Evolutionary conservation across 805 yeast species (phyloP).

Genomic region (Vanderwaltozyma tropicalis): DNA sequence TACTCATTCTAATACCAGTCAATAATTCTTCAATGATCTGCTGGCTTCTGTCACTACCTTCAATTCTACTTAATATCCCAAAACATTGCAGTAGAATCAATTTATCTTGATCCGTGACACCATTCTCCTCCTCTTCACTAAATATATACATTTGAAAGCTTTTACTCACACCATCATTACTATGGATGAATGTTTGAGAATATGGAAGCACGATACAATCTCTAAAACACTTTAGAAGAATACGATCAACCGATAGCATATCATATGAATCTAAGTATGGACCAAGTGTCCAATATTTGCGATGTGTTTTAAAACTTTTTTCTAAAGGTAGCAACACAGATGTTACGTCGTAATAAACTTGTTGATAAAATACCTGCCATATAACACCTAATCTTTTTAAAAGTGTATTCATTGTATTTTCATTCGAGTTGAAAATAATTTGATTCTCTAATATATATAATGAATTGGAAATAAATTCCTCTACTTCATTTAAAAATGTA

Average conservation of each 20-base stretch:
- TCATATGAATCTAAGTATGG: slow-evolving; percentile 7
- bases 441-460: slow-evolving; percentile 33
- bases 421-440: slow-evolving; percentile 26
- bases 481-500: slow-evolving; percentile 21
- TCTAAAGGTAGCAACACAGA: slow-evolving; percentile 52
- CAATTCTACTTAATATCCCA: slow-evolving; percentile 43
- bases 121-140: slow-evolving; percentile 31
- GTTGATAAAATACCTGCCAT: slow-evolving; percentile 50
- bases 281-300: slow-evolving; percentile 24
- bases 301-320: slow-evolving; percentile 15
- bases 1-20: slow-evolving; percentile 28
- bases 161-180: slow-evolving; percentile 25
- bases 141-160: slow-evolving; percentile 27
- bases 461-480: slow-evolving; percentile 25
- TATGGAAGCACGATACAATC: slow-evolving; percentile 45
- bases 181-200: slow-evolving; percentile 33
- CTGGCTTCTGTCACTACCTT: slow-evolving; percentile 47
- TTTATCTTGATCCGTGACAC: slow-evolving; percentile 33
- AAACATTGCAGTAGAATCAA: slow-evolving; percentile 49
- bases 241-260: slow-evolving; percentile 29
- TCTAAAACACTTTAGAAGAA: slow-evolving; percentile 39
- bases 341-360: slow-evolving; percentile 46
- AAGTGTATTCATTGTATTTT: slow-evolving; percentile 28
- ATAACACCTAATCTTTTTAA: slow-evolving; percentile 32
- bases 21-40: slow-evolving; percentile 45